A percentile compares a stretch with the other conserved stretches of the same genome.
phyloP scores from a whole-genome alignment of 805 yeast genomes.

The Komagataella pseudopastoris region DNA sequence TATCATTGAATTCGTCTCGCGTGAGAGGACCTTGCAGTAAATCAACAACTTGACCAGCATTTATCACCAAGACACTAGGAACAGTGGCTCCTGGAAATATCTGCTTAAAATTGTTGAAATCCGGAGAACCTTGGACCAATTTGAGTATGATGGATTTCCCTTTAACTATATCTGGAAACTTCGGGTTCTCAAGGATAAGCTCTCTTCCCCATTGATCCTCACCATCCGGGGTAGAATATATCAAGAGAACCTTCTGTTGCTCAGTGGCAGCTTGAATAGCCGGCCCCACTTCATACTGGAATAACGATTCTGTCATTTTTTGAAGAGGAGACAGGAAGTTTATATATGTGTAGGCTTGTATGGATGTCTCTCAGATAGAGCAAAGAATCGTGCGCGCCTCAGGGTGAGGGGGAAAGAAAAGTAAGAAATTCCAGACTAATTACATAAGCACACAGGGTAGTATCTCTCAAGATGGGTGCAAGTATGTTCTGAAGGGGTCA shows the following conservation, averaged over 20 bases:
- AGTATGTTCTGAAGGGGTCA: too few species aligned
- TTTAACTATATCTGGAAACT: not conserved
- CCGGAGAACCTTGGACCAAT: conserved; percentile 21
- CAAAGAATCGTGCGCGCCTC: not conserved
- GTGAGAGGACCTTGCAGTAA: conserved; percentile 16
- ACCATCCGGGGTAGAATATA: not conserved
- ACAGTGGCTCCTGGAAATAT: conserved; percentile 32
- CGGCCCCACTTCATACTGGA: not conserved
- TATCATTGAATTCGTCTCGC: conserved; percentile 11
- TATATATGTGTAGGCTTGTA: not conserved
- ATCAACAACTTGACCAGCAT: conserved; percentile 26
- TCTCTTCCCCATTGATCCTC: not conserved
- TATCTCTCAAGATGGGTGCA: too few species aligned
- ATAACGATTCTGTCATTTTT: not conserved
- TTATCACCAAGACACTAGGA: conserved; percentile 41
- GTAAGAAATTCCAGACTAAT: too few species aligned
- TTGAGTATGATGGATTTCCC: conserved; percentile 18
- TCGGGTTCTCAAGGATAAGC: not conserved
- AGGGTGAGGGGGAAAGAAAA: not conserved
- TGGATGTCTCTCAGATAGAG: not conserved
- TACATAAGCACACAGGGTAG: not conserved
- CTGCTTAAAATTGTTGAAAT: conserved; percentile 31
- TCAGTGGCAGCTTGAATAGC: not conserved
- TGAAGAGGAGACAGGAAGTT: not conserved
- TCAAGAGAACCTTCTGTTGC: not conserved